Conservation (phyloP, 106 monocot genomes). For the Apostasia ramifera region DNA sequence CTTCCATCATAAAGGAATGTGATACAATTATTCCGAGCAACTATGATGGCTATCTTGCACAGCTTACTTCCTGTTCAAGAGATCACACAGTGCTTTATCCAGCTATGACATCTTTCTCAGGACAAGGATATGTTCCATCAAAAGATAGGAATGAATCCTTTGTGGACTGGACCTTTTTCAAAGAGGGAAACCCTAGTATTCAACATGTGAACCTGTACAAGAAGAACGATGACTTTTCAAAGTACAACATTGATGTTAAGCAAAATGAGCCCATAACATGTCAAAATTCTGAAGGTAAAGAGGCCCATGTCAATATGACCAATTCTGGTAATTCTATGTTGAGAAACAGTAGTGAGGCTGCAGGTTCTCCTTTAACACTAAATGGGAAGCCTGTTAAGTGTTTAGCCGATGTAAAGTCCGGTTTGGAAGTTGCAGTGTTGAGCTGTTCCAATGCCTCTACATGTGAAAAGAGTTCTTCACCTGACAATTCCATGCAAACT, state of each 20-base stretch:
- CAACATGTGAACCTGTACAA: constrained; percentile 20
- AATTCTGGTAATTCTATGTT: not conserved
- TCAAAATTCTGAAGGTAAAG: constrained; percentile 13
- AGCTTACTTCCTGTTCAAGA: constrained; percentile 29
- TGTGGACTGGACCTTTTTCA: not conserved
- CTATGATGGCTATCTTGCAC: constrained; percentile 39
- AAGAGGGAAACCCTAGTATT: constrained; percentile 1
- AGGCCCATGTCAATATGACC: constrained; percentile 3
- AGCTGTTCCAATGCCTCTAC: constrained; percentile 1
- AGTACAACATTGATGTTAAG: constrained; percentile 8
- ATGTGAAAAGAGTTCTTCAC: not conserved
- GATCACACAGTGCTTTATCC: constrained; percentile 11
- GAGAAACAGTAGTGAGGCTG: not conserved
- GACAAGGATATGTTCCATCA: constrained; percentile 9
- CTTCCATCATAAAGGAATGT: constrained; percentile 1
- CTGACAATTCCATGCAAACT: constrained; percentile 14
- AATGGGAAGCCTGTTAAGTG: constrained; percentile 5
- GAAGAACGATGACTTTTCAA: constrained; percentile 16
- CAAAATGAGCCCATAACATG: constrained; percentile 2
- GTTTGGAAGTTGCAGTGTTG: constrained; percentile 7
- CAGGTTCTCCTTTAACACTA: not conserved
- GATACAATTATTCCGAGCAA: constrained; percentile 1
- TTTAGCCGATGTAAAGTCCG: constrained; percentile 8
- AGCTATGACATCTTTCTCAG: constrained; percentile 4
- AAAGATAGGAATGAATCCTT: constrained; percentile 2